Evolutionary conservation across 768 basidiomycete genomes (phyloP).

Genomic region (Boletus edulis): DNA sequence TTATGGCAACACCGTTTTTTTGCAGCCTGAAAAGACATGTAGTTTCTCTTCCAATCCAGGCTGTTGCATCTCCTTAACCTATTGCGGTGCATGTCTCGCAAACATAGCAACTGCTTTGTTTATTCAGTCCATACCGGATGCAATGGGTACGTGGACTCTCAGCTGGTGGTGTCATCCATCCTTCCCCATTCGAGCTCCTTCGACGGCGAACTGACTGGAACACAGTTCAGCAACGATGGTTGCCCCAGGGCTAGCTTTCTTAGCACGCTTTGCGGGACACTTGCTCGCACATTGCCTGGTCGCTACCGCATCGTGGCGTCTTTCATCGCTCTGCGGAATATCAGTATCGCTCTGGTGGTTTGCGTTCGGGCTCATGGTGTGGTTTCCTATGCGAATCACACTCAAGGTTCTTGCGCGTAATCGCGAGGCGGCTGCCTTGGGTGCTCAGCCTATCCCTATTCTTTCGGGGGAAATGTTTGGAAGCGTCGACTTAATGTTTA

Average conservation of each 20-base stretch:
- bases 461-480: conserved; percentile 40
- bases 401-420: conserved; percentile 29
- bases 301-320: neutral
- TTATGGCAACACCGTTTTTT: too few species aligned
- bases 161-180: too few species aligned
- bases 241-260: conserved; percentile 14
- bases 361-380: conserved; percentile 27
- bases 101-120: too few species aligned
- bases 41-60: too few species aligned
- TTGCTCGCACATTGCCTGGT: neutral
- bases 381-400: conserved; percentile 34
- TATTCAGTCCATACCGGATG: too few species aligned
- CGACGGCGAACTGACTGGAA: too few species aligned
- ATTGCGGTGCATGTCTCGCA: too few species aligned
- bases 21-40: too few species aligned
- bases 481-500: conserved; percentile 43
- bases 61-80: too few species aligned
- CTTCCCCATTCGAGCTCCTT: too few species aligned
- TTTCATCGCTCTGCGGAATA: conserved; percentile 13
- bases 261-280: neutral
- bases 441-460: conserved; percentile 43
- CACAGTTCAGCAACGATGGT: neutral
- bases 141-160: too few species aligned
- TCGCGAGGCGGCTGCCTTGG: conserved; percentile 41
- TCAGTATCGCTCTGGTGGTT: conserved; percentile 39